These are phyloP conservation scores for Sphagnurus paluster DNA, from an alignment of 1,284 basidiomycete genomes.

Conservation along the genomic window DNA sequence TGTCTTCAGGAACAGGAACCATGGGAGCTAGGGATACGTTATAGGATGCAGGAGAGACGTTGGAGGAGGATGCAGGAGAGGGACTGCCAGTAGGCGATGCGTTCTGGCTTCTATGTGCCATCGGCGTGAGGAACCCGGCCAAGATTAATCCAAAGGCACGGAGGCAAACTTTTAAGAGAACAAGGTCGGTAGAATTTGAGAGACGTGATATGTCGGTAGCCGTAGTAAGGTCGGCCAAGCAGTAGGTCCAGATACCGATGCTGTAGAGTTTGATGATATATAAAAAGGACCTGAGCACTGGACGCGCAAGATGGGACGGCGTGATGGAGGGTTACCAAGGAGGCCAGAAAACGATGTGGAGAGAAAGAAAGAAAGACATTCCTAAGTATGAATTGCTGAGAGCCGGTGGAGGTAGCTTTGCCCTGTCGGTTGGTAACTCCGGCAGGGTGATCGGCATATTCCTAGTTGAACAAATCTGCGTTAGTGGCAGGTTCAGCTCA, in stretches of 20 bases:
- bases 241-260: constrained; percentile 27
- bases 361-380: constrained; percentile 27
- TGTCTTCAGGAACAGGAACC: constrained; percentile 38
- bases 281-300: no score
- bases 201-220: constrained; percentile 32
- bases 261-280: constrained; percentile 29
- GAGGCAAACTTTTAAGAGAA: constrained; percentile 33
- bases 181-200: constrained; percentile 35
- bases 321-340: constrained; percentile 48
- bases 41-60: constrained; percentile 41
- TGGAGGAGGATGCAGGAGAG: constrained; percentile 41
- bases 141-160: constrained; percentile 14
- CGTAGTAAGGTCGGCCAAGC: constrained; percentile 29
- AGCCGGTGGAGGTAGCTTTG: constrained; percentile 21
- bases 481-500: constrained; percentile 9
- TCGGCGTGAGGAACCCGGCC: constrained; percentile 23
- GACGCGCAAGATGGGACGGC: constrained; percentile 26
- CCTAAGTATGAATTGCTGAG: constrained; percentile 24
- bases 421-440: constrained; percentile 25
- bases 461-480: constrained; percentile 24
- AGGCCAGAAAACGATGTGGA: constrained; percentile 28
- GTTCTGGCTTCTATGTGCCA: constrained; percentile 40
- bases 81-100: constrained; percentile 46
- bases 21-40: constrained; percentile 34
- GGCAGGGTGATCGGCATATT: constrained; percentile 39